Percentiles rank a stretch among this genome's conserved stretches.
phyloP scores from a whole-genome alignment of 1,284 basidiomycete genomes.

The Sanghuangporus baumii region DNA sequence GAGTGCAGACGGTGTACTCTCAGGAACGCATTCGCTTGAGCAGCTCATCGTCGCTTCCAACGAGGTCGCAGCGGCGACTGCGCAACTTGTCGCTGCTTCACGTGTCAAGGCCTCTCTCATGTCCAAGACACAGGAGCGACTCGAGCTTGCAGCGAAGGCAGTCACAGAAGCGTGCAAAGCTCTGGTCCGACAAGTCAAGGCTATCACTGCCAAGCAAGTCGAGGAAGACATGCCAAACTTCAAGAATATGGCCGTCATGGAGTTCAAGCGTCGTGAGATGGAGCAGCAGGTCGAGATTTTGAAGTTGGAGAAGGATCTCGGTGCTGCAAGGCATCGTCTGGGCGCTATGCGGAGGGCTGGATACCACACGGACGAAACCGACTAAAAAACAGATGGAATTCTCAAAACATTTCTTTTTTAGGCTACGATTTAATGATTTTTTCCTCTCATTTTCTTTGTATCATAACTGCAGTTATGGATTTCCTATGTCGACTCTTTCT shows the following conservation, averaged over 20 bases:
- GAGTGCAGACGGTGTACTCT: slow-evolving; percentile 95
- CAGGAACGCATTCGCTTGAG: slow-evolving; percentile 93
- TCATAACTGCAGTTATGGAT: not conserved
- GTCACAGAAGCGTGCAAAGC: slow-evolving; percentile 99
- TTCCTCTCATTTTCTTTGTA: not conserved
- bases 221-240: slow-evolving; percentile 86
- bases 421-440: not conserved
- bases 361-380: slow-evolving; percentile 79
- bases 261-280: slow-evolving; percentile 98
- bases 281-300: slow-evolving; percentile 98
- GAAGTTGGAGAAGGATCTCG: slow-evolving; percentile 93
- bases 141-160: slow-evolving; percentile 95
- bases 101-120: slow-evolving; percentile 98
- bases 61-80: slow-evolving; percentile 94
- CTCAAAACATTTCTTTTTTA: not conserved
- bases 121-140: slow-evolving; percentile 95
- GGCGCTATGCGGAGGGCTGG: slow-evolving; percentile 90
- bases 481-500: not conserved
- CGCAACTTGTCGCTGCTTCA: slow-evolving; percentile 96
- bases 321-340: slow-evolving; percentile 78
- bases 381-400: slow-evolving; percentile 32
- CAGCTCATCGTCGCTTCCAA: slow-evolving; percentile 99
- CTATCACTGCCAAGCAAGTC: slow-evolving; percentile 79
- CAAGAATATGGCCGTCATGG: slow-evolving; percentile 86
- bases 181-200: slow-evolving; percentile 94